phyloP scores from a whole-genome alignment of 176 grass and related monocot genomes.

The Triticum monococcum region DNA sequence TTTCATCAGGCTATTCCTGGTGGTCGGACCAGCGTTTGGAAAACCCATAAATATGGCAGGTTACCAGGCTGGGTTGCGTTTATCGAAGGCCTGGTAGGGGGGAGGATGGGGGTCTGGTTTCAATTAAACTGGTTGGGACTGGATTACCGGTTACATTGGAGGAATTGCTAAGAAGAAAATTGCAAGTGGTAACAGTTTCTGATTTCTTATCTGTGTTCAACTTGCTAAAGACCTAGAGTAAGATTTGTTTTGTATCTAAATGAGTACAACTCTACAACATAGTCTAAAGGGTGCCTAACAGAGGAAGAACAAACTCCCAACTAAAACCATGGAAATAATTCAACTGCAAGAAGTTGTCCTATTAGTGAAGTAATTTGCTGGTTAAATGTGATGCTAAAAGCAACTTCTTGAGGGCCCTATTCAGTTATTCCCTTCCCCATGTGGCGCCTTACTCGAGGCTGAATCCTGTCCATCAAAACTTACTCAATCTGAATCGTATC shows the following conservation, averaged over 20 bases:
- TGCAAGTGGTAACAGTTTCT: neutral
- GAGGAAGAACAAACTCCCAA: neutral
- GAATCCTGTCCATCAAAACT: constrained; percentile 11
- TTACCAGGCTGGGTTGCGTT: neutral
- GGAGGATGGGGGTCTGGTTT: neutral
- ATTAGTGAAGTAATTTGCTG: constrained; percentile 3
- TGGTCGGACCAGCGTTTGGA: neutral
- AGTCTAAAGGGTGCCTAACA: neutral
- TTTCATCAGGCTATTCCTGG: neutral
- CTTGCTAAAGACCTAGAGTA: constrained; percentile 2
- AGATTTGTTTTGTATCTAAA: neutral
- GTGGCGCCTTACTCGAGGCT: neutral
- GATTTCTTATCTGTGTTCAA: neutral
- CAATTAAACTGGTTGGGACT: neutral
- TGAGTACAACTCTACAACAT: neutral
- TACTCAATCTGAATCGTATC: constrained; percentile 3
- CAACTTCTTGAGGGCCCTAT: constrained; percentile 5
- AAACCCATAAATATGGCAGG: neutral
- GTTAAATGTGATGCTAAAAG: constrained; percentile 7
- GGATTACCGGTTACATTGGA: neutral
- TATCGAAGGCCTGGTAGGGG: neutral
- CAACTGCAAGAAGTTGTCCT: neutral
- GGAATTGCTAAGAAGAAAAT: neutral
- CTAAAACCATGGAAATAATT: neutral
- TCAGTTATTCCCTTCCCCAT: constrained; percentile 2